These are phyloP conservation scores for Macadamia integrifolia DNA, from an alignment of 164 flowering plant species.

Conservation along the genomic window DNA sequence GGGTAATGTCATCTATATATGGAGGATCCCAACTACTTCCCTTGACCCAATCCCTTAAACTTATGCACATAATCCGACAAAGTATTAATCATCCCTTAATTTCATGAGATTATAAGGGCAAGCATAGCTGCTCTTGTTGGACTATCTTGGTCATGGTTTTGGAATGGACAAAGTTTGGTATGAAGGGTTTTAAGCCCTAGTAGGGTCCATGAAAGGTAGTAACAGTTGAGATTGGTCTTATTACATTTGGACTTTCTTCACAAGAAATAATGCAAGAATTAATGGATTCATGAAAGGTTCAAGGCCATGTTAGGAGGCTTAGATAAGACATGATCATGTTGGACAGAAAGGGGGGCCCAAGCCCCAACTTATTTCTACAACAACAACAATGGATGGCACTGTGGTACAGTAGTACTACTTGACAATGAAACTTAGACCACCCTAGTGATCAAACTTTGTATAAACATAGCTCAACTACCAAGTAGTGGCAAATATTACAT, in stretches of 20 bases:
- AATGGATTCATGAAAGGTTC: neutral
- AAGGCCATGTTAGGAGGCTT: slow-evolving; percentile 4
- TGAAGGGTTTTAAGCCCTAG: slow-evolving; percentile 4
- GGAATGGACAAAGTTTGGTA: slow-evolving; percentile 10
- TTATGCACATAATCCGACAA: neutral
- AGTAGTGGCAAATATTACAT: neutral
- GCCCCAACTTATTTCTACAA: neutral
- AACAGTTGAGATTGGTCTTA: neutral
- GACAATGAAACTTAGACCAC: no score
- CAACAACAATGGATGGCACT: slow-evolving; percentile 8
- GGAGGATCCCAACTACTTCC: slow-evolving; percentile 23
- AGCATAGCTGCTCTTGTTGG: slow-evolving; percentile 1
- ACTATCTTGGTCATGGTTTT: slow-evolving; percentile 1
- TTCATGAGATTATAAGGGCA: slow-evolving; percentile 3
- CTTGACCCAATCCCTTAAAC: slow-evolving; percentile 9
- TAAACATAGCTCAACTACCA: slow-evolving; percentile 9
- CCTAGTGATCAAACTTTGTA: slow-evolving; percentile 3
- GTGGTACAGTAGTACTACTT: slow-evolving; percentile 7
- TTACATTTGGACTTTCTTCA: neutral
- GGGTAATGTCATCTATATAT: neutral
- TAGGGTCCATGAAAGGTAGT: neutral
- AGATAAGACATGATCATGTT: slow-evolving; percentile 2
- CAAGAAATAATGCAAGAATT: neutral
- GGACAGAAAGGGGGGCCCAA: slow-evolving; percentile 3
- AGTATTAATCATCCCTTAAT: slow-evolving; percentile 1